phyloP scores from a whole-genome alignment of 495 filamentous ascomycete species.

The Hypoxylon fragiforme region DNA sequence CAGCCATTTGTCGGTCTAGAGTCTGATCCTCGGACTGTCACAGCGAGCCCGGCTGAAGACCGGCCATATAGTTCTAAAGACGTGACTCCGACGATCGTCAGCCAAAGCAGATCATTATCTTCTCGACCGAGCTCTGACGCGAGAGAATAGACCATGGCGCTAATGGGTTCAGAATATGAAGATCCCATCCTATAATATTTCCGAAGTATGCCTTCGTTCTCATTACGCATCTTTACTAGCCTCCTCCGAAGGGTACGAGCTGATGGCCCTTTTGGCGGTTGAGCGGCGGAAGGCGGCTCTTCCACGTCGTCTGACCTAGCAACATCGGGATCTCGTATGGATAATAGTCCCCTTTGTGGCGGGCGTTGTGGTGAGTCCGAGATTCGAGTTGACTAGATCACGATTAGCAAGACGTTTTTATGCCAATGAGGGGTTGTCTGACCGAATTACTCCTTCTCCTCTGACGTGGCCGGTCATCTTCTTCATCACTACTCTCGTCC shows the following conservation, averaged over 20 bases:
- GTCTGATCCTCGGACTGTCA: constrained; percentile 61
- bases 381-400: constrained; percentile 60
- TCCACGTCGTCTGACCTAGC: constrained; percentile 44
- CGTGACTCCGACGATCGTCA: constrained; percentile 87
- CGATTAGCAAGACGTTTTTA: constrained; percentile 36
- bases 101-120: constrained; percentile 95
- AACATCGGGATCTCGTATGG: constrained; percentile 45
- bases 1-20: constrained; percentile 65
- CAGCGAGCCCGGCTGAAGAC: constrained; percentile 75
- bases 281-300: constrained; percentile 58
- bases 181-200: constrained; percentile 84
- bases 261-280: constrained; percentile 65
- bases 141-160: constrained; percentile 88
- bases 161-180: constrained; percentile 93
- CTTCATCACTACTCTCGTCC: constrained; percentile 68
- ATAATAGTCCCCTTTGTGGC: constrained; percentile 53
- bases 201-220: constrained; percentile 72
- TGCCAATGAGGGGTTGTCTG: constrained; percentile 23
- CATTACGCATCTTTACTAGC: constrained; percentile 71
- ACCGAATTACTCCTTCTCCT: constrained; percentile 87
- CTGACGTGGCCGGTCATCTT: constrained; percentile 71
- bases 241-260: constrained; percentile 69
- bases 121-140: constrained; percentile 94
- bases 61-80: constrained; percentile 91
- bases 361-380: constrained; percentile 55